These are phyloP conservation scores for Brassica juncea DNA, from an alignment of 345 rosid genomes.

Conservation along the genomic window DNA sequence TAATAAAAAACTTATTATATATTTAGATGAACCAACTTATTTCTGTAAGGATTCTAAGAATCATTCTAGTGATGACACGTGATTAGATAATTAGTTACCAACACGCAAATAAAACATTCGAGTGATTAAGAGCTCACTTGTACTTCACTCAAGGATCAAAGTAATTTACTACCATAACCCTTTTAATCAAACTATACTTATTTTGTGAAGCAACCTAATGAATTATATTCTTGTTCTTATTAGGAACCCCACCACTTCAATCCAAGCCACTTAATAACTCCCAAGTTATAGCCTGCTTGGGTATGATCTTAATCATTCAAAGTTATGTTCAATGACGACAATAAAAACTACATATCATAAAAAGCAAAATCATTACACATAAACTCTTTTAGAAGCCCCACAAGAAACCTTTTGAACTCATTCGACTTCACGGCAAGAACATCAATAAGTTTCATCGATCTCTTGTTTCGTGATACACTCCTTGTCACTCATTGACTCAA, in stretches of 20 bases:
- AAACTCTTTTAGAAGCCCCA: too few species aligned
- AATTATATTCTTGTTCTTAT: background rate
- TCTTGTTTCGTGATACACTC: conserved; percentile 42
- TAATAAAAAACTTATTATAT: too few species aligned
- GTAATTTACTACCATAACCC: background rate
- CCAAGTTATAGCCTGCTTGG: background rate
- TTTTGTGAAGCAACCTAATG: conserved; percentile 15
- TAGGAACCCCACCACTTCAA: conserved; percentile 19
- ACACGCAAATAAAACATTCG: background rate
- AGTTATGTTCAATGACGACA: conserved; percentile 4
- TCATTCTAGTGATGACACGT: too few species aligned
- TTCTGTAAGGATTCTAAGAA: too few species aligned
- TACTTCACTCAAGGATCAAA: conserved; percentile 14
- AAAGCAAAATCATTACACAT: background rate
- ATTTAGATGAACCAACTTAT: too few species aligned
- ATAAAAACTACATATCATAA: background rate
- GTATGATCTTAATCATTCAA: background rate
- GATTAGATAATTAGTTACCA: background rate
- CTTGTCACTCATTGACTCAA: conserved; percentile 53
- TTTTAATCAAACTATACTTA: conserved; percentile 1
- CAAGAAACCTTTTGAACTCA: too few species aligned
- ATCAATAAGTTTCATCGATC: conserved; percentile 37
- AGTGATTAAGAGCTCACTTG: conserved; percentile 4
- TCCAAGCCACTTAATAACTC: conserved; percentile 25
- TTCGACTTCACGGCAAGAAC: too few species aligned